Percentiles rank a stretch among this genome's conserved stretches.
Conservation (phyloP, 495 filamentous ascomycete species). For the Talaromyces ruber region DNA sequence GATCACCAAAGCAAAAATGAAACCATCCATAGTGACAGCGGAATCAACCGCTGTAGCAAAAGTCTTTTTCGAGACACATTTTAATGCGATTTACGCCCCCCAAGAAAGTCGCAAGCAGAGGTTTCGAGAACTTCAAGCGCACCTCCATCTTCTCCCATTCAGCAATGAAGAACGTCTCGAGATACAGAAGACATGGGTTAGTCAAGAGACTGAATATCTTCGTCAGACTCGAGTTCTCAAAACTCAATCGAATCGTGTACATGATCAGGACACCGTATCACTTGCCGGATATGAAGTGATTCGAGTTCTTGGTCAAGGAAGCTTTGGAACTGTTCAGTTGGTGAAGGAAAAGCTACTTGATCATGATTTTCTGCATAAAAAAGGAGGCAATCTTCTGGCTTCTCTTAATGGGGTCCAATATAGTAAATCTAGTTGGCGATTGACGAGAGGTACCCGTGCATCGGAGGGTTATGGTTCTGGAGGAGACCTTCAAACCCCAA, state of each 20-base stretch:
- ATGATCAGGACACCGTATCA: slow-evolving; percentile 31
- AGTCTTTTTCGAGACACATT: slow-evolving; percentile 78
- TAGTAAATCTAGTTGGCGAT: background rate
- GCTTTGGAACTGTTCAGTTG: slow-evolving; percentile 84
- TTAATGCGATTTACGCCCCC: slow-evolving; percentile 51
- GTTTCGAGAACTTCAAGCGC: slow-evolving; percentile 55
- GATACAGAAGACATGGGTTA: slow-evolving; percentile 48
- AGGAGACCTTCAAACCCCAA: slow-evolving; percentile 20
- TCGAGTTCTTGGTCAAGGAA: slow-evolving; percentile 86
- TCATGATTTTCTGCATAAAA: slow-evolving; percentile 5
- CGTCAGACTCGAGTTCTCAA: slow-evolving; percentile 66
- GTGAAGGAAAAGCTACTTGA: slow-evolving; percentile 52
- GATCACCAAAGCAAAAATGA: background rate
- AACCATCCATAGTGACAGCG: slow-evolving; percentile 63
- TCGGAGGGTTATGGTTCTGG: background rate
- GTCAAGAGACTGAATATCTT: slow-evolving; percentile 65
- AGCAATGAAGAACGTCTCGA: slow-evolving; percentile 46
- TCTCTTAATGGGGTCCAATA: background rate
- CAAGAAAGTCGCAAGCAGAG: slow-evolving; percentile 56
- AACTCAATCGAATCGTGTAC: slow-evolving; percentile 38
- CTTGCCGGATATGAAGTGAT: slow-evolving; percentile 68
- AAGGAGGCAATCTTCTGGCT: background rate
- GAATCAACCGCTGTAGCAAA: slow-evolving; percentile 75
- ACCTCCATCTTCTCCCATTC: slow-evolving; percentile 43
- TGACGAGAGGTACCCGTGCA: background rate